These are phyloP conservation scores for Phialemonium atrogriseum DNA, from an alignment of 2,329 filamentous ascomycete species.

Conservation along the genomic window DNA sequence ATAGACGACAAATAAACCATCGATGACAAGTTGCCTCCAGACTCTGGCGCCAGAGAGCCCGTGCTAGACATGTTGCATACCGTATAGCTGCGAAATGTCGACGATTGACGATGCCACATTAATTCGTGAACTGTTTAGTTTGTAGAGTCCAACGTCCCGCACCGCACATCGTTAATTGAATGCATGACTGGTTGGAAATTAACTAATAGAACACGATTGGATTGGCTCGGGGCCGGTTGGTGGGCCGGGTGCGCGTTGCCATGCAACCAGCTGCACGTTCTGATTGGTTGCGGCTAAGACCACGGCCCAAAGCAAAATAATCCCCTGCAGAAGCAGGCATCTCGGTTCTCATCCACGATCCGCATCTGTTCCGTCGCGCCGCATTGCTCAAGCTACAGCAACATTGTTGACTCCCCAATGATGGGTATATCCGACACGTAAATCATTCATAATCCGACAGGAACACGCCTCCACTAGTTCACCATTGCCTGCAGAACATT, in stretches of 20 bases:
- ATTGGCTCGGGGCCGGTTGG: too few relatives aligned
- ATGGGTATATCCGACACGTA: conserved; percentile 33
- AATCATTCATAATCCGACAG: conserved; percentile 22
- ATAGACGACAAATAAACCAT: too few relatives aligned
- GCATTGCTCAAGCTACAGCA: conserved; percentile 25
- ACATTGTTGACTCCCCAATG: conserved; percentile 22
- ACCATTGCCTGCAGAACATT: conserved; percentile 1
- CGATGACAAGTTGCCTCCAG: too few relatives aligned
- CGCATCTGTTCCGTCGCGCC: conserved; percentile 18
- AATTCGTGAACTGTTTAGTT: too few relatives aligned
- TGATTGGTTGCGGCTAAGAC: conserved; percentile 2
- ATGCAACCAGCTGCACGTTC: background rate
- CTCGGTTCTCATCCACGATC: conserved; percentile 5
- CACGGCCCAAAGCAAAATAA: conserved; percentile 12
- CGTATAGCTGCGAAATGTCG: too few relatives aligned
- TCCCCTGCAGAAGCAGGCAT: conserved; percentile 8
- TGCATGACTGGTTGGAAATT: too few relatives aligned
- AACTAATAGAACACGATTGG: too few relatives aligned
- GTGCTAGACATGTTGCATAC: too few relatives aligned
- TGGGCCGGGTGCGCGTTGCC: conserved; percentile 2
- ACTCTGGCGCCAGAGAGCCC: too few relatives aligned
- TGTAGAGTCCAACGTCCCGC: too few relatives aligned
- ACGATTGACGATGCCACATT: too few relatives aligned
- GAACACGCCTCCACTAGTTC: conserved; percentile 7
- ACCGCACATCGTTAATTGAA: too few relatives aligned